phyloP scores from a whole-genome alignment of 2,329 filamentous ascomycete species.

The Fusarium incarnatum region DNA sequence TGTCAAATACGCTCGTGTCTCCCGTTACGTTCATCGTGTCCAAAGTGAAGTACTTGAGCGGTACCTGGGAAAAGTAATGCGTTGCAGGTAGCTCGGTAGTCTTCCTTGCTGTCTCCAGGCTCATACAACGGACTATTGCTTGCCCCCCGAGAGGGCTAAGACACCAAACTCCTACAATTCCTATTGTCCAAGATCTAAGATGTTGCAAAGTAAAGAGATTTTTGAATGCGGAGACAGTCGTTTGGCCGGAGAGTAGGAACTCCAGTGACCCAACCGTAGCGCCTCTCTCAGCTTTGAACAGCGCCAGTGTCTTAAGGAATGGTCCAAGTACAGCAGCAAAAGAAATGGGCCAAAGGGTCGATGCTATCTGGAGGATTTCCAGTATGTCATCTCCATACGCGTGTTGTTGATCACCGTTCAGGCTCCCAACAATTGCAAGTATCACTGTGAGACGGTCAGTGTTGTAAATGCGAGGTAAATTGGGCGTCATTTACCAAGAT shows the following conservation, averaged over 20 bases:
- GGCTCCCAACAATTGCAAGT: too few relatives aligned
- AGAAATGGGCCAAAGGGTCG: conserved; percentile 13
- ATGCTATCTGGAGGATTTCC: background rate
- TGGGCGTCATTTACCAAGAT: too few relatives aligned
- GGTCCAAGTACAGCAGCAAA: conserved; percentile 15
- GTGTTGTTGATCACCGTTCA: background rate
- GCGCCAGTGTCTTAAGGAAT: background rate
- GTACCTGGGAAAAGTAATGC: background rate
- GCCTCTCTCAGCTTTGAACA: conserved; percentile 2
- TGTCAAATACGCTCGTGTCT: too few relatives aligned
- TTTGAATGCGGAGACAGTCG: background rate
- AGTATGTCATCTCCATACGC: background rate
- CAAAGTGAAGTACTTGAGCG: too few relatives aligned
- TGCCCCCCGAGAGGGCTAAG: conserved; percentile 5
- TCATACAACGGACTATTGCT: background rate
- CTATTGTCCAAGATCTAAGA: background rate
- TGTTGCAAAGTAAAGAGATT: background rate
- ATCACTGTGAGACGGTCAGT: too few relatives aligned
- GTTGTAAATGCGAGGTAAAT: too few relatives aligned
- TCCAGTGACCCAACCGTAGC: background rate
- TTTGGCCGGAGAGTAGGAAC: background rate
- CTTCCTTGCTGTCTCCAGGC: accelerated
- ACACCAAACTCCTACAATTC: background rate
- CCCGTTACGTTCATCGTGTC: too few relatives aligned
- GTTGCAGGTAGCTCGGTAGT: background rate